A percentile compares a stretch with the other conserved stretches of the same genome.
Conservation (phyloP, 768 basidiomycete genomes). For the Guyanaporus albipodus region DNA sequence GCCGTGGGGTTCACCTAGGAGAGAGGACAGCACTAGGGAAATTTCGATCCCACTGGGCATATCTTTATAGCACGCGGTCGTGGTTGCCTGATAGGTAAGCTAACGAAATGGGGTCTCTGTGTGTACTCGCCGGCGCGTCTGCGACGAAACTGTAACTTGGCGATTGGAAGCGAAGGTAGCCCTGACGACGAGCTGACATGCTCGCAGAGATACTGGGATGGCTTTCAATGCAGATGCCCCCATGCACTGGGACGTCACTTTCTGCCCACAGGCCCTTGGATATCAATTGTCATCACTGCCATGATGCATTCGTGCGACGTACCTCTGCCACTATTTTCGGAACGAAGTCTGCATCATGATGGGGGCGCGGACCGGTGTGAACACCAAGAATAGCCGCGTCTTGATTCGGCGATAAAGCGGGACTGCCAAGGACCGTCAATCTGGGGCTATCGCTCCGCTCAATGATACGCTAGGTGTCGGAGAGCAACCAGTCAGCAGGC, state of each 20-base stretch:
- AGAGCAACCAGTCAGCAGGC: too few relatives aligned
- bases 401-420: background rate
- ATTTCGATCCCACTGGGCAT: background rate
- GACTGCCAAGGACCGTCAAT: background rate
- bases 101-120: constrained; percentile 10
- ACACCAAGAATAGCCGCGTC: background rate
- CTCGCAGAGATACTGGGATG: background rate
- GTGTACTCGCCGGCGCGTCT: background rate
- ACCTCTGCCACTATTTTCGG: background rate
- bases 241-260: too few relatives aligned
- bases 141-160: background rate
- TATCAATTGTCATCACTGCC: background rate
- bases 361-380: background rate
- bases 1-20: background rate
- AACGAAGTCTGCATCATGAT: background rate
- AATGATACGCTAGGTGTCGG: too few relatives aligned
- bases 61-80: constrained; percentile 19
- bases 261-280: background rate
- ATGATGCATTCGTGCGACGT: background rate
- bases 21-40: background rate
- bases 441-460: background rate
- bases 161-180: background rate
- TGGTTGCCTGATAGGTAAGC: background rate
- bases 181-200: background rate
- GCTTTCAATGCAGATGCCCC: too few relatives aligned